A percentile compares a stretch with the other conserved stretches of the same genome.
Evolutionary conservation across 768 basidiomycete genomes (phyloP).

Genomic region (Myochromella boudieri): DNA sequence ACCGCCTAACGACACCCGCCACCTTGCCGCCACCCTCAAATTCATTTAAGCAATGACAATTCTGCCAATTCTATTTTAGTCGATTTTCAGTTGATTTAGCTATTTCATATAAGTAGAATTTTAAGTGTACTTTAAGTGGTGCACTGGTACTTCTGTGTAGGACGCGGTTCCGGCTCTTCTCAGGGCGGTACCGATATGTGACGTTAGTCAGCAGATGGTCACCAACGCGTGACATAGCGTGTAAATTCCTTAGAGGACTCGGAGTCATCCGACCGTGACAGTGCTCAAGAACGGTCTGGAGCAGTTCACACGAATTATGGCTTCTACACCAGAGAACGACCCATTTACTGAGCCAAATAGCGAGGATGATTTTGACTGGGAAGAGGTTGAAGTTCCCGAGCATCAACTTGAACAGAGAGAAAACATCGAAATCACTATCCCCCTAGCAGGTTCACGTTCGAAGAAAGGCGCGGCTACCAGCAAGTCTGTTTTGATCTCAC

Average conservation of each 20-base stretch:
- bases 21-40: no score
- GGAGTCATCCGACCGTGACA: neutral
- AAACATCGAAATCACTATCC: conserved; percentile 74
- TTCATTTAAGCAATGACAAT: no score
- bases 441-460: conserved; percentile 30
- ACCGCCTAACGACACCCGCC: neutral
- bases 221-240: conserved; percentile 15
- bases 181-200: conserved; percentile 4
- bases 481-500: conserved; percentile 41
- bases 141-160: no score
- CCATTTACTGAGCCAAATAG: conserved; percentile 32
- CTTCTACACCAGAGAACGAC: conserved; percentile 16
- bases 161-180: no score
- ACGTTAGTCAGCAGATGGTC: conserved; percentile 2
- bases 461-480: conserved; percentile 31
- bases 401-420: conserved; percentile 27
- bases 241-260: conserved; percentile 11
- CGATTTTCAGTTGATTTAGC: no score
- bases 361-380: conserved; percentile 80
- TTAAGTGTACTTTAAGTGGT: no score
- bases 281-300: neutral
- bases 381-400: conserved; percentile 67
- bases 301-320: conserved; percentile 13
- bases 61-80: no score
- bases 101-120: no score